Evolutionary conservation across 768 basidiomycete species (phyloP), one percentile per base, ranked within the genome.

Genomic region (Rhodosporidiobolus odoratus): DNA sequence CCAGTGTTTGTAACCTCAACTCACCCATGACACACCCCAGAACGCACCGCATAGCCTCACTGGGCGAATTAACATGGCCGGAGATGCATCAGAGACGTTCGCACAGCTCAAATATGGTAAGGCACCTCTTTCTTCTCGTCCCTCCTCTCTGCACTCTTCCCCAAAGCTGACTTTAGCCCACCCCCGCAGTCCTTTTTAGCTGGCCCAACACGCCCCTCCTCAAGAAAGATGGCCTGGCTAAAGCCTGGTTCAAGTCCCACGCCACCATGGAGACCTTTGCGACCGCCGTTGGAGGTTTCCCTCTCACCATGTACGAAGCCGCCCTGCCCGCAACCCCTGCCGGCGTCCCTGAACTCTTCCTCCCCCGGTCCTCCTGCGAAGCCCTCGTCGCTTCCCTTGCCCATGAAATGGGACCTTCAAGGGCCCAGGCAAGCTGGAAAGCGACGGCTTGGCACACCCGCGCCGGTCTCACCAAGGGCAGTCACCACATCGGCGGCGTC

Each of bases 271-370:
- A 19, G 9, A 66, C 53, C n/a, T 41, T 71, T n/a, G 48, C 35
- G 25, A 0, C 13, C 2, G 32, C 69, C 12, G 54, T 71, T 56
- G 69, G 69, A 23, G 63, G 65, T 1, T 71, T 58, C 60, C 69
- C 69, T 12, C 17, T 66, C 38, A 56, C 37, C 3, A 10, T 71
- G 1, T 71, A 40, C 38, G 65, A 71, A 30, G 69, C 54, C 0
- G 8, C 15, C 10, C 15, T 56, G 27, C 7, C 40, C 27, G 12
- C 52, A 10, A 9, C 52, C 52, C 21, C 54, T 10, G 10, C 23
- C 40, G 16, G 27, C 30, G 65, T 57, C 13, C 53, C 45, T 4
- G 68, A 73, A 32, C 65, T 73, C 6, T 73, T 59, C 65, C 45
- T 69, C 38, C 10, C 38, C 25, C 19, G 17, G 9, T 12, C 37